A percentile compares a stretch with the other conserved stretches of the same genome.
phyloP scores from a whole-genome alignment of 495 filamentous ascomycete genomes.

The Aspergillus biplanus region DNA sequence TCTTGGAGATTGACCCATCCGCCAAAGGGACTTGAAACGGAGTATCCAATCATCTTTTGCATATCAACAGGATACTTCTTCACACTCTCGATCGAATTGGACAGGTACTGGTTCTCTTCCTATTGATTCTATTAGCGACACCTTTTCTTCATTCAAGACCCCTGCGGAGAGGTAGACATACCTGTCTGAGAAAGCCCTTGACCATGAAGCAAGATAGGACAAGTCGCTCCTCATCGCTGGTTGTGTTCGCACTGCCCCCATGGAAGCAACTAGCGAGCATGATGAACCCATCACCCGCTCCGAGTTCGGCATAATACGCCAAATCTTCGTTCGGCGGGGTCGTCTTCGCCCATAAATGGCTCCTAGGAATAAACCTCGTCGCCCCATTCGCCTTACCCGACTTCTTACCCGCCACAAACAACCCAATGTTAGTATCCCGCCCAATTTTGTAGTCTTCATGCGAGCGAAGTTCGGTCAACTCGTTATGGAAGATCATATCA shows the following conservation, averaged over 20 bases:
- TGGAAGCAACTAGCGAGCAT: slow-evolving; percentile 46
- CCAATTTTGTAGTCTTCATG: slow-evolving; percentile 24
- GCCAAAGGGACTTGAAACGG: slow-evolving; percentile 22
- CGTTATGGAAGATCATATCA: slow-evolving; percentile 33
- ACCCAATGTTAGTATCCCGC: slow-evolving; percentile 32
- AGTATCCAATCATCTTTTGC: slow-evolving; percentile 26
- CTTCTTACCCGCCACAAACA: slow-evolving; percentile 40
- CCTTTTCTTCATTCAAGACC: no score
- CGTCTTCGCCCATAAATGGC: slow-evolving; percentile 41
- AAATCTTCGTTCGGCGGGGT: slow-evolving; percentile 24
- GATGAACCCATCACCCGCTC: slow-evolving; percentile 41
- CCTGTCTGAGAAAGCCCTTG: slow-evolving; percentile 35
- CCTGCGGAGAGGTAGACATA: no score
- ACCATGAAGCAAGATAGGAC: slow-evolving; percentile 37
- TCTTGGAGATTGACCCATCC: slow-evolving; percentile 24
- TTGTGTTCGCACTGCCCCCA: slow-evolving; percentile 38
- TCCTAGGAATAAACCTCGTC: slow-evolving; percentile 47
- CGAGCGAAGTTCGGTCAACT: slow-evolving; percentile 11
- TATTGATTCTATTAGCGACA: neutral
- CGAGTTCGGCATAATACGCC: slow-evolving; percentile 36
- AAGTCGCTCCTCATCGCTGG: slow-evolving; percentile 26
- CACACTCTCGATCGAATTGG: slow-evolving; percentile 20
- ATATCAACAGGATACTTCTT: slow-evolving; percentile 19
- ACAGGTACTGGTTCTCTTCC: slow-evolving; percentile 31
- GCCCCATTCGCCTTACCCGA: slow-evolving; percentile 44